Percentiles rank a stretch among this genome's conserved stretches.
Evolutionary conservation across 1,284 basidiomycete genomes (phyloP).

Genomic region (Boletellus deceptivus): DNA sequence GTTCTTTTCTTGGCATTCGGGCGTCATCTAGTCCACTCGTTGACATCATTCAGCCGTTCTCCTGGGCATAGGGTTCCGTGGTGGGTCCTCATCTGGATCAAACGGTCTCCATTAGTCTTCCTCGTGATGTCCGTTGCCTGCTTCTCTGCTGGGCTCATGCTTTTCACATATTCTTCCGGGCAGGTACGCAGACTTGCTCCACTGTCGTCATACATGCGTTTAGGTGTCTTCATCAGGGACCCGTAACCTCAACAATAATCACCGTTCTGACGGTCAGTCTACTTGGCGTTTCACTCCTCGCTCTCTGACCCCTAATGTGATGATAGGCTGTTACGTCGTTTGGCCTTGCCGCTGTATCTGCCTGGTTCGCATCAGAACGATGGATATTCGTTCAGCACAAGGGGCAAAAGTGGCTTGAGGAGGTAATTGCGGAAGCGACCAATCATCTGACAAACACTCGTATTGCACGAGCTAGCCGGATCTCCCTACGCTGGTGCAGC

Average conservation of each 20-base stretch:
- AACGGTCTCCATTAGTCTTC: constrained; percentile 54
- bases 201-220: constrained; percentile 22
- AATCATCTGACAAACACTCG: constrained; percentile 43
- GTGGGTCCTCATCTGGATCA: constrained; percentile 56
- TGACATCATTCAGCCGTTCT: constrained; percentile 46
- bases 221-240: constrained; percentile 40
- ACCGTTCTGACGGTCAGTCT: constrained; percentile 63
- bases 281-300: background rate
- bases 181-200: constrained; percentile 37
- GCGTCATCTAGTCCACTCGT: constrained; percentile 10
- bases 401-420: constrained; percentile 73
- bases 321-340: constrained; percentile 57
- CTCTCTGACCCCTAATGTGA: constrained; percentile 9
- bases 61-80: constrained; percentile 57
- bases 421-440: constrained; percentile 55
- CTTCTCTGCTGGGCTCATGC: constrained; percentile 53
- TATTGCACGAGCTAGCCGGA: constrained; percentile 31
- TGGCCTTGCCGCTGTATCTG: constrained; percentile 69
- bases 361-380: constrained; percentile 76
- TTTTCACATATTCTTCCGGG: constrained; percentile 51
- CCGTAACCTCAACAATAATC: constrained; percentile 64
- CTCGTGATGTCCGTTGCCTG: constrained; percentile 57
- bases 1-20: constrained; percentile 26
- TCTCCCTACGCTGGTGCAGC: constrained; percentile 26
- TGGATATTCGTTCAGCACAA: constrained; percentile 68